Percentiles rank a stretch among this genome's conserved stretches.
Evolutionary conservation across 108 stramenopile species (phyloP).

Genomic region (Pelagomonas calceolata): DNA sequence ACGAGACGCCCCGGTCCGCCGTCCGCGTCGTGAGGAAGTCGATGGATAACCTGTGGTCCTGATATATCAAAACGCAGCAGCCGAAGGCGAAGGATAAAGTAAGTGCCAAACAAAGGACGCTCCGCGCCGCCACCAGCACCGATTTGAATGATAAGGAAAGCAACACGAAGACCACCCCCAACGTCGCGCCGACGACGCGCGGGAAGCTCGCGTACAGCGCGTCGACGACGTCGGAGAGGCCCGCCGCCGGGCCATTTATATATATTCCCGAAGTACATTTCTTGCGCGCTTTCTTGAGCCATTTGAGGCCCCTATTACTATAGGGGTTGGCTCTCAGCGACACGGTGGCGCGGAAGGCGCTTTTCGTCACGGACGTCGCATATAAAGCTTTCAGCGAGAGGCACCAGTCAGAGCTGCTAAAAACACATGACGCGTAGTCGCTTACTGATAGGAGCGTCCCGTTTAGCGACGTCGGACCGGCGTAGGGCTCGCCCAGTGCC

Average conservation of each 20-base stretch:
- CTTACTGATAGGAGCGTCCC: no score
- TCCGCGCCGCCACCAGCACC: conserved; percentile 24
- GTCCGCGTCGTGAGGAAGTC: conserved; percentile 3
- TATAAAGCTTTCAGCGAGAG: background rate
- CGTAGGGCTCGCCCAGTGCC: conserved; percentile 12
- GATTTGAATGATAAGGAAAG: conserved; percentile 31
- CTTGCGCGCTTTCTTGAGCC: background rate
- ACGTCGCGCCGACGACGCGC: conserved; percentile 20
- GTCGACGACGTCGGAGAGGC: background rate
- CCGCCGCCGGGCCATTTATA: background rate
- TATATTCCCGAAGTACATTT: background rate
- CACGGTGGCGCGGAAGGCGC: background rate
- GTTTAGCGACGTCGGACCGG: no score
- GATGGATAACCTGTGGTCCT: conserved; percentile 21
- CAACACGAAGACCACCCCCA: conserved; percentile 30
- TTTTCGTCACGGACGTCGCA: no score
- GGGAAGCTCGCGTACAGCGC: conserved; percentile 24
- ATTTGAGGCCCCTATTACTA: background rate
- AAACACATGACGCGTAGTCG: background rate
- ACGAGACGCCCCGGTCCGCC: conserved; percentile 17
- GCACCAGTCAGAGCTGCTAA: background rate
- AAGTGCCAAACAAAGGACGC: conserved; percentile 22
- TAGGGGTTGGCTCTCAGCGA: background rate
- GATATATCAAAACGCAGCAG: conserved; percentile 30
- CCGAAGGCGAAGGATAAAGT: conserved; percentile 38